phyloP scores from a whole-genome alignment of 306 rosid species.

The Quillaja saponaria region DNA sequence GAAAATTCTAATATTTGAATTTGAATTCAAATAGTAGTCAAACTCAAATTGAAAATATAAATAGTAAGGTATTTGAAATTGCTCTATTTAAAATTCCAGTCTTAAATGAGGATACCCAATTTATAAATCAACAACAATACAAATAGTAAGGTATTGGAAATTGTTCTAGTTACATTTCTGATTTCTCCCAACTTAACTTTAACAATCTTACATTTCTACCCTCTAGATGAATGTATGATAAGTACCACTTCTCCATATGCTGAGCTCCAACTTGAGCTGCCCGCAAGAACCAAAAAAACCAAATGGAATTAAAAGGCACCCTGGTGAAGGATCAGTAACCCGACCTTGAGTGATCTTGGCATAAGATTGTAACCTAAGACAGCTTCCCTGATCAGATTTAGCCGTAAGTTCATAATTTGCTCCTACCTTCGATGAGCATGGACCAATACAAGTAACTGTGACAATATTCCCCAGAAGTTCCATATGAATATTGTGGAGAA shows the following conservation, averaged over 20 bases:
- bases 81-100: no score
- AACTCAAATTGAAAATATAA: no score
- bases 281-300: slow-evolving; percentile 32
- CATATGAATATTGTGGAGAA: slow-evolving; percentile 38
- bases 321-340: slow-evolving; percentile 18
- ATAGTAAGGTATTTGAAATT: no score
- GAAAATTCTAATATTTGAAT: no score
- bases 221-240: neutral
- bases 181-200: no score
- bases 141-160: no score
- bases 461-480: slow-evolving; percentile 49
- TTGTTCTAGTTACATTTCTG: no score
- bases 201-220: no score
- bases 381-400: slow-evolving; percentile 30
- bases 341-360: slow-evolving; percentile 37
- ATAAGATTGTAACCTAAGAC: slow-evolving; percentile 44
- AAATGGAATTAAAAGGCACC: slow-evolving; percentile 50
- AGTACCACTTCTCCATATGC: slow-evolving; percentile 34
- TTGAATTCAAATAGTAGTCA: no score
- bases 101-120: no score
- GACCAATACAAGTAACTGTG: slow-evolving; percentile 49
- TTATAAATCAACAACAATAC: no score
- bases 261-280: slow-evolving; percentile 45
- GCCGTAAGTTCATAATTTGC: slow-evolving; percentile 53
- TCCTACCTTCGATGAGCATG: slow-evolving; percentile 28